Conservation (phyloP, 371 early-diverging fungal species). For the Syncephalastrum racemosum region DNA sequence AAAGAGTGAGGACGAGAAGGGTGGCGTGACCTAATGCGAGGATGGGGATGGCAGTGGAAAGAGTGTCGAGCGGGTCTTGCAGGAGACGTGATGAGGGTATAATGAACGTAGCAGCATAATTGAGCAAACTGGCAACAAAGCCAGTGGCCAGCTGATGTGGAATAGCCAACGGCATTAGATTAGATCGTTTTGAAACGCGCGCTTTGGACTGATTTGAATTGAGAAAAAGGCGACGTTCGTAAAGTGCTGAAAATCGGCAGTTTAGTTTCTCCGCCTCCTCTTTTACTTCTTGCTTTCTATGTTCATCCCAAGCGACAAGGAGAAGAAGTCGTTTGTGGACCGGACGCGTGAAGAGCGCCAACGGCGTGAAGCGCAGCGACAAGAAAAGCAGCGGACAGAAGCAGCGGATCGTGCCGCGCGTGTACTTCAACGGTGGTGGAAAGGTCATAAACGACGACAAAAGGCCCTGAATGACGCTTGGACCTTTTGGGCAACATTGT, state of each 20-base stretch:
- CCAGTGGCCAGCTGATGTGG: constrained; percentile 8
- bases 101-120: constrained; percentile 38
- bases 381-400: constrained; percentile 12
- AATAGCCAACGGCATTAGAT: too few species aligned
- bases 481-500: constrained; percentile 22
- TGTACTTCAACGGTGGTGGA: constrained; percentile 39
- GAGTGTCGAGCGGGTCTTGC: constrained; percentile 38
- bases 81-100: constrained; percentile 35
- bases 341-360: constrained; percentile 34
- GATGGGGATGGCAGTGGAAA: constrained; percentile 35
- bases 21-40: constrained; percentile 30
- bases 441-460: constrained; percentile 7
- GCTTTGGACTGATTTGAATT: too few species aligned
- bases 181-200: too few species aligned
- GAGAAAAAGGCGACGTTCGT: too few species aligned
- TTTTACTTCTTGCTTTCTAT: constrained; percentile 12
- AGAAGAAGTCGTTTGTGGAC: constrained; percentile 41
- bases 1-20: constrained; percentile 21
- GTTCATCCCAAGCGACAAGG: constrained; percentile 34
- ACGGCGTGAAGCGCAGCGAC: constrained; percentile 36
- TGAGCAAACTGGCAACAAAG: constrained; percentile 10
- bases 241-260: too few species aligned
- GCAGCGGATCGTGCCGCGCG: constrained; percentile 22
- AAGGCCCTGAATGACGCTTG: constrained; percentile 17
- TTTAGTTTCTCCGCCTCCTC: too few species aligned